Evolutionary conservation across 305 asterid species (phyloP).

Genomic region (Fraxinus angustifolia): DNA sequence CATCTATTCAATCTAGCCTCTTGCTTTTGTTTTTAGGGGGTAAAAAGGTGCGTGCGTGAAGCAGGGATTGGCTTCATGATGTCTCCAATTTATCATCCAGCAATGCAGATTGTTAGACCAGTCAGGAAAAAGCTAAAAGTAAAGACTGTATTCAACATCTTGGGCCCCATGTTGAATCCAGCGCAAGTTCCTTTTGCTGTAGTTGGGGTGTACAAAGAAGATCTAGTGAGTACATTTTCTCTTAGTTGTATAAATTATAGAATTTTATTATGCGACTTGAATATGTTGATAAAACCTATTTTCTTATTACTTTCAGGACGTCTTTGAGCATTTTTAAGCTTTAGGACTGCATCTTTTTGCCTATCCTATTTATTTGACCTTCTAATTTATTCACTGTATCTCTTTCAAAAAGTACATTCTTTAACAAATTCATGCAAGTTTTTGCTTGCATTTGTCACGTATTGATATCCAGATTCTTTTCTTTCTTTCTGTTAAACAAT

Average conservation of each 20-base stretch:
- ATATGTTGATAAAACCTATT: background rate
- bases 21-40: conserved; percentile 47
- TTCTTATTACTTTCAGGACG: background rate
- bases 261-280: conserved; percentile 5
- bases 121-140: conserved; percentile 77
- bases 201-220: conserved; percentile 80
- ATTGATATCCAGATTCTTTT: background rate
- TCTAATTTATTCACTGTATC: background rate
- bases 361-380: background rate
- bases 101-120: conserved; percentile 84
- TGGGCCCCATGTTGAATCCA: conserved; percentile 96
- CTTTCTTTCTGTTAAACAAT: background rate
- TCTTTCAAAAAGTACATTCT: background rate
- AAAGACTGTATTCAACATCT: conserved; percentile 81
- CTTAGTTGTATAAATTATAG: background rate
- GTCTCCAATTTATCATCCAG: conserved; percentile 87
- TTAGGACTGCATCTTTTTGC: background rate
- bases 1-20: background rate
- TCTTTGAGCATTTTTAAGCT: conserved; percentile 8
- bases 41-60: conserved; percentile 59
- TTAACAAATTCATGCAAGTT: background rate
- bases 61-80: conserved; percentile 94
- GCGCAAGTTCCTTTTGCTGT: conserved; percentile 85
- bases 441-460: background rate
- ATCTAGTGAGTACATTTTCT: conserved; percentile 48